A percentile compares a stretch with the other conserved stretches of the same genome.
phyloP scores from a whole-genome alignment of 2,329 filamentous ascomycete species.

The Diaporthe sp. region DNA sequence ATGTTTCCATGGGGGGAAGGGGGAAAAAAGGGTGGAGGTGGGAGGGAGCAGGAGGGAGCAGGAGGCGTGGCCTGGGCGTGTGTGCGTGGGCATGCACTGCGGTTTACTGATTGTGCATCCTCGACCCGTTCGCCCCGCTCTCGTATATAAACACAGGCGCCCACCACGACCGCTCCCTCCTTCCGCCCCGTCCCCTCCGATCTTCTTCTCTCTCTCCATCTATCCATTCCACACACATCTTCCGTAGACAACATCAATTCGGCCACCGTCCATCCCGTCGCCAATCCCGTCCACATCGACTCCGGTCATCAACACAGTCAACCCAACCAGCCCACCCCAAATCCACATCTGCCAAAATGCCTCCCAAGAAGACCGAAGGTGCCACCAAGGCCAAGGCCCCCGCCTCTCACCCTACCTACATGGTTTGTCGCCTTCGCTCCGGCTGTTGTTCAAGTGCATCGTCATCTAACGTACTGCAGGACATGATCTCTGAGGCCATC shows the following conservation, averaged over 20 bases:
- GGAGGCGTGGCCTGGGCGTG: background rate
- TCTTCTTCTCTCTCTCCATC: constrained; percentile 43
- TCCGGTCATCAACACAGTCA: constrained; percentile 30
- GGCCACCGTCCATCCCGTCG: constrained; percentile 35
- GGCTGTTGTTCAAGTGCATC: constrained; percentile 36
- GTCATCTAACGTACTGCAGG: constrained; percentile 56
- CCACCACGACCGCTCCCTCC: constrained; percentile 64
- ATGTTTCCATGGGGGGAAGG: background rate
- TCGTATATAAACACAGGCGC: constrained; percentile 70
- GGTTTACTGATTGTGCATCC: constrained; percentile 65
- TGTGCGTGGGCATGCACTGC: constrained; percentile 2
- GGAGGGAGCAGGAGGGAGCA: background rate
- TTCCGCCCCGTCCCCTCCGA: constrained; percentile 53
- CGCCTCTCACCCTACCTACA: constrained; percentile 65
- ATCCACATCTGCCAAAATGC: constrained; percentile 56
- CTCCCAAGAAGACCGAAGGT: constrained; percentile 66
- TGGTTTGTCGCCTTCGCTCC: constrained; percentile 56
- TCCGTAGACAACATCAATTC: constrained; percentile 42
- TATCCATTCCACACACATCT: constrained; percentile 39
- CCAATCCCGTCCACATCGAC: constrained; percentile 34
- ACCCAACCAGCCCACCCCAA: constrained; percentile 26
- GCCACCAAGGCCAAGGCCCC: constrained; percentile 60
- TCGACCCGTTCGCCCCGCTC: constrained; percentile 53
- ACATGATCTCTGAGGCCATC: constrained; percentile 73
- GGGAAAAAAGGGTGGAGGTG: background rate